These are phyloP conservation scores for Oryza brachyantha DNA, from an alignment of 176 grass and related monocot genomes.

Conservation along the genomic window DNA sequence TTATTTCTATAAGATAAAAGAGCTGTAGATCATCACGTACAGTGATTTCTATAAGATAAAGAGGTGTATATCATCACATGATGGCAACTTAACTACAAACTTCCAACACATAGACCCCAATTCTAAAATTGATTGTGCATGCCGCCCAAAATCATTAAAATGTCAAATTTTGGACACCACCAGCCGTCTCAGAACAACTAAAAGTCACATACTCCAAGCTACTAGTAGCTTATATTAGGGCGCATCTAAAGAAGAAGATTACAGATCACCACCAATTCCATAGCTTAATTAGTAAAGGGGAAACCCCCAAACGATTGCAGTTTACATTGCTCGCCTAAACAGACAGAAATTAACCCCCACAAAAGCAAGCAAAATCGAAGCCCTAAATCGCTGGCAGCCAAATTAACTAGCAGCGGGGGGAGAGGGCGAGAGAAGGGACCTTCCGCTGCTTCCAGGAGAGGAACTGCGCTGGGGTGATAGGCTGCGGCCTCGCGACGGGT, in stretches of 20 bases:
- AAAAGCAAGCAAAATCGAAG: background rate
- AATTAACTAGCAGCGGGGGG: background rate
- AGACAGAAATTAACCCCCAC: background rate
- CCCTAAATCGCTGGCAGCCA: constrained; percentile 1
- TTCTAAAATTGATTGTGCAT: background rate
- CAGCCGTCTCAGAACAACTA: background rate
- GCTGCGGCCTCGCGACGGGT: background rate
- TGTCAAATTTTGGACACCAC: background rate
- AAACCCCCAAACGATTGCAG: background rate
- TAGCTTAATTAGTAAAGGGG: background rate
- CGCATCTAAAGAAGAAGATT: background rate
- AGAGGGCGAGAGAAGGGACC: constrained; percentile 25
- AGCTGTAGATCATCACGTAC: background rate
- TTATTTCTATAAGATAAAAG: background rate
- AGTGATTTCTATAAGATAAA: background rate
- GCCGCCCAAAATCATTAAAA: background rate
- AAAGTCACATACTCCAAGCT: background rate
- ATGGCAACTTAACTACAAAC: background rate
- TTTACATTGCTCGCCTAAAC: background rate
- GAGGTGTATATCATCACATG: background rate
- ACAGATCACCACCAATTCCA: background rate
- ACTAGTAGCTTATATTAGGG: background rate
- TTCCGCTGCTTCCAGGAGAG: constrained; percentile 85
- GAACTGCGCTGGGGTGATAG: constrained; percentile 62
- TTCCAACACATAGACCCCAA: background rate